phyloP scores from a whole-genome alignment of 2,329 filamentous ascomycete species.

The Arthrobotrys megalospora region DNA sequence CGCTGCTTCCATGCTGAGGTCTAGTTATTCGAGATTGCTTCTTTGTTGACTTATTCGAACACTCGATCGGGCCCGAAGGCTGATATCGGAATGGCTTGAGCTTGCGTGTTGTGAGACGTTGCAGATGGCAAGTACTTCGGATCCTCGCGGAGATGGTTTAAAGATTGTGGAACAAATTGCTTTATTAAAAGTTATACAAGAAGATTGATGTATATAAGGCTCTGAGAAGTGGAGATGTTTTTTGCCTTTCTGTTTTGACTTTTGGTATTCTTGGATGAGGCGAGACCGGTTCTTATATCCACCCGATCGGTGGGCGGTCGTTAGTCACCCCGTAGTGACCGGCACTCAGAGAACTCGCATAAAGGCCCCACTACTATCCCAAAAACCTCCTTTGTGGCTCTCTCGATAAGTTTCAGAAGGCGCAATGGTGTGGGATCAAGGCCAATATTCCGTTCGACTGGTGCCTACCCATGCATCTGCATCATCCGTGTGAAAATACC shows the following conservation, averaged over 20 bases:
- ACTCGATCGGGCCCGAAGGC: neutral
- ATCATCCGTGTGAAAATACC: neutral
- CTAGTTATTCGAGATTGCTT: neutral
- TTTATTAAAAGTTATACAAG: neutral
- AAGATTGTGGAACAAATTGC: neutral
- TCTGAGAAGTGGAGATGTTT: neutral
- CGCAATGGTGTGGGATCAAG: slow-evolving; percentile 46
- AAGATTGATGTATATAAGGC: neutral
- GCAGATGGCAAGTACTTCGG: neutral
- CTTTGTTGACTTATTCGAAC: neutral
- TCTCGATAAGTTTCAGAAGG: slow-evolving; percentile 34
- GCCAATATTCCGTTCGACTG: slow-evolving; percentile 18
- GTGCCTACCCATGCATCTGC: slow-evolving; percentile 38
- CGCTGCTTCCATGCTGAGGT: slow-evolving; percentile 22
- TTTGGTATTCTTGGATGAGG: slow-evolving; percentile 8
- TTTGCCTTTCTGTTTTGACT: slow-evolving; percentile 28
- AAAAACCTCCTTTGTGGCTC: slow-evolving; percentile 28
- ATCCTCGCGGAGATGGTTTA: neutral
- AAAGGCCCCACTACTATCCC: slow-evolving; percentile 3
- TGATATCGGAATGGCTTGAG: neutral
- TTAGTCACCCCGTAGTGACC: slow-evolving; percentile 31
- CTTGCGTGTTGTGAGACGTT: slow-evolving; percentile 7
- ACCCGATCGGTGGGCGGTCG: slow-evolving; percentile 27
- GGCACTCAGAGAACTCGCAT: slow-evolving; percentile 27
- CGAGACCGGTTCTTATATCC: slow-evolving; percentile 36